These are phyloP conservation scores for Schrenkiella parvula DNA, from an alignment of 345 rosid species.

Conservation along the genomic window DNA sequence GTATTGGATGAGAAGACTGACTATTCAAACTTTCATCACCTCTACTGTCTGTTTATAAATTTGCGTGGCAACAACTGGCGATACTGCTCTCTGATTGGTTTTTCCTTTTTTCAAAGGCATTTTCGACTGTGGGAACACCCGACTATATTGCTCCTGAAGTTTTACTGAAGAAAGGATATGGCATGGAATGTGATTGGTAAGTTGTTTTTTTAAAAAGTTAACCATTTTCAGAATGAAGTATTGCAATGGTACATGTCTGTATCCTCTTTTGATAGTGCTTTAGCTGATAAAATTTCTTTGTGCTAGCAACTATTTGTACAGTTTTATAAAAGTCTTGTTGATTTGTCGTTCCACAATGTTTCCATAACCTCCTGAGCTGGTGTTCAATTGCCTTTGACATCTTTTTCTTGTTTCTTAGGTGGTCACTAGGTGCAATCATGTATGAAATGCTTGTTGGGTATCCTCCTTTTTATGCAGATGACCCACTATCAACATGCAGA, in stretches of 20 bases:
- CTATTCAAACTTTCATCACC: neutral
- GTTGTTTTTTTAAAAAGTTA: slow-evolving; percentile 28
- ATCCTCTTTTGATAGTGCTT: neutral
- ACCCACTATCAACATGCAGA: slow-evolving; percentile 83
- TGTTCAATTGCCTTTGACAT: neutral
- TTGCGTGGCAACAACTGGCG: neutral
- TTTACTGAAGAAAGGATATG: slow-evolving; percentile 92
- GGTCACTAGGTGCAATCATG: slow-evolving; percentile 98
- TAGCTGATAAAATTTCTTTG: neutral
- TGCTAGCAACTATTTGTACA: neutral
- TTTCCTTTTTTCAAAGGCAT: slow-evolving; percentile 52
- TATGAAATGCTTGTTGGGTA: slow-evolving; percentile 98
- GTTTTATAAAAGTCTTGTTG: slow-evolving; percentile 9
- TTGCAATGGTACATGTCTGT: neutral
- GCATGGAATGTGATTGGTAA: slow-evolving; percentile 99
- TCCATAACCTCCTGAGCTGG: neutral
- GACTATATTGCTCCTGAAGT: slow-evolving; percentile 99
- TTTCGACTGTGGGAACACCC: slow-evolving; percentile 96
- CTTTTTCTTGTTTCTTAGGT: slow-evolving; percentile 46
- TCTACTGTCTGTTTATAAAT: slow-evolving; percentile 1
- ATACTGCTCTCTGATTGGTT: slow-evolving; percentile 10
- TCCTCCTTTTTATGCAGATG: slow-evolving; percentile 97
- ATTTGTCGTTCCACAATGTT: slow-evolving; percentile 5
- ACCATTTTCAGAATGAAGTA: slow-evolving; percentile 1
- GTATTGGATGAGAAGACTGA: neutral